Evolutionary conservation across 495 filamentous ascomycete species (phyloP), one percentile per base, ranked within the genome.

Genomic region (Hyphodiscus hymeniophilus): DNA sequence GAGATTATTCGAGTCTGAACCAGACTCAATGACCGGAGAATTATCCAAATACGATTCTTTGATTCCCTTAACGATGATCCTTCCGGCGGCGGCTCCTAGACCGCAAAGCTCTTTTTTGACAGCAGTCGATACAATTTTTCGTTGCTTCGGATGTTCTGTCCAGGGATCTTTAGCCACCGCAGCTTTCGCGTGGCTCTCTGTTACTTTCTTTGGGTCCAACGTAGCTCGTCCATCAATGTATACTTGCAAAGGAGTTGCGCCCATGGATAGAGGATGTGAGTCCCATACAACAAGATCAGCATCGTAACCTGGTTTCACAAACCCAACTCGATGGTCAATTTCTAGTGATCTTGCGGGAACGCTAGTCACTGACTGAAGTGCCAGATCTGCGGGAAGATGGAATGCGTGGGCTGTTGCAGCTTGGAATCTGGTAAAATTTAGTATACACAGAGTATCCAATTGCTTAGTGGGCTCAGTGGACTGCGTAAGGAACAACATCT

Each of bases 251-350:
- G 80, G 77, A 4, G 79, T 65, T 0, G 80, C 79, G 8, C 80
- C 80, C 0, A 77, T 68, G 33, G 68, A 69, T 4, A 84, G 61
- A 23, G 80, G 80, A 56, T 84, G 77, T 38, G 70, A 75, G 54
- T 83, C 79, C 79, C 79, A 84, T 7, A 83, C 70, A 1, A 81
- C 80, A 17, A 84, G 47, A 53, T 84, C 80, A 17, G 80, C 80
- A 56, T 84, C 80, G 48, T 77, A 81, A 0, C 80, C 79, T 17
- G 72, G 63, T 59, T 74, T 75, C 35, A 76, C 63, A 51, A 81
- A 81, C 7, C 80, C 80, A 11, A 84, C 66, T 13, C 80, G 68
- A 35, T 83, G 60, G 2, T 70, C 74, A 12, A 81, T 66, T 3
- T 75, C 76, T 0, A 84, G 64, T 13, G 74, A 68, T 45, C 74